Evolutionary conservation across 371 early-diverging fungal genomes (phyloP), one percentile per base, ranked within the genome.

Genomic region (Blakeslea trispora): DNA sequence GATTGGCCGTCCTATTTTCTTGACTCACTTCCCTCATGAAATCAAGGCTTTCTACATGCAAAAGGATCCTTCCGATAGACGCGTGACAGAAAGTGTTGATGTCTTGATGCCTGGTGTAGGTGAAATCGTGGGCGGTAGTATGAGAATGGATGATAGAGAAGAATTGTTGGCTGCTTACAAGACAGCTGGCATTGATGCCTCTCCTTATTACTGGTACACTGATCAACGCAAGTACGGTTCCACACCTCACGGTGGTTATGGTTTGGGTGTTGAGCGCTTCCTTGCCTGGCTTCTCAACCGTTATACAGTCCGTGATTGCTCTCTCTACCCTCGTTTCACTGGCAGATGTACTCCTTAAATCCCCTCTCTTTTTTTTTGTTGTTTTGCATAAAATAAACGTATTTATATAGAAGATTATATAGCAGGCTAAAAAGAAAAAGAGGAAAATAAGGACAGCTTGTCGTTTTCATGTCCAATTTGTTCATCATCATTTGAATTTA

Each of bases 1-100:
- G 59, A 94, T 99, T 73, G 89, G 88, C 74, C 88, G 90, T 57
- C 99, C 99, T 46, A 96, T 99, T 51, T 86, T 99, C 68, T 79
- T 99, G 52, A 93, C 93, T 72, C 88, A 93, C 53, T 99, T 99
- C 91, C 99, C 99, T 34, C 93, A 87, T 21, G 96, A 95, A 55
- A 96, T 98, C 82, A 99, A 99, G 87, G 83, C 93, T n/a, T 99
- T 99, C 86, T 99, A 99, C 81, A 99, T 99, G 99, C 94, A 93
- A 72, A 83, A 88, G 49, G 90, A 90, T 69, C 82, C 83, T 49
- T 87, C 91, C 14, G 93, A 95, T 64, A 77, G 74, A 23, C 78
- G 91, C 5, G 81, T 95, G 41, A 99, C 99, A 14, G 97, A 99
- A 81, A 91, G 92, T 62, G 96, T 97, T 28, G 99, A 99, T 79